Evolutionary conservation across 2,329 filamentous ascomycete genomes (phyloP), one percentile per base, ranked within the genome.

Genomic region (Neofusicoccum umdonicola): DNA sequence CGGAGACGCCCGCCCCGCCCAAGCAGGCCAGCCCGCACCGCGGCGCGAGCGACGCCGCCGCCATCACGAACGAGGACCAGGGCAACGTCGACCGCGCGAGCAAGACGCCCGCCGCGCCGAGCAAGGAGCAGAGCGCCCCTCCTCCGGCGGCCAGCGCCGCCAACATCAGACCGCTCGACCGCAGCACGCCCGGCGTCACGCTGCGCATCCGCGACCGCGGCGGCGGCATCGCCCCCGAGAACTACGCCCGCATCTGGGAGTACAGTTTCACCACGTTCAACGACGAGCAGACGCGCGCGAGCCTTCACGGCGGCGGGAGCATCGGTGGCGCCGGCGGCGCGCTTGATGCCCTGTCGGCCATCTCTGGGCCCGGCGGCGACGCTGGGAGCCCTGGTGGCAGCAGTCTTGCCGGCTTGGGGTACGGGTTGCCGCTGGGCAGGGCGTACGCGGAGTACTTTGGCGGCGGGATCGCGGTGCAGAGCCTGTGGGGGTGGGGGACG

Each of bases 371-470:
- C 1, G 56, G 56, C 5, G 56, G 56, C 3, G 56, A 60, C 5
- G 56, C 56, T 9, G 61, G 61, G 1, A 63, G 50, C n/a, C 39
- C 48, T 11, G 50, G 37, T 4, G 61, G 48, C 1, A 47, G 27
- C 27, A 63, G 61, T 9, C 72, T 99, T 66, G 95, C 95, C 0
- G 95, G 95, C 0, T 78, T 99, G 56, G 95, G 95, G 1, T 99
- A 99, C 75, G 95, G 95, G 0, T 76, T 99, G 67, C 95, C 95
- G 1, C 79, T 99, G 22, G 93, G 93, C 62, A 85, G 95, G 67
- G 94, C 95, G 0, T 99, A 99, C 74, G 95, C 95, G 0, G 94
- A 99, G 80, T 99, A 98, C 72, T 99, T 99, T 81, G 95, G 95
- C 2, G 95, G 95, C 0, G 93, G 93, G 2, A 95, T 99, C 65